A percentile compares a stretch with the other conserved stretches of the same genome.
These are phyloP conservation scores for Aureobasidium sp. DNA, from an alignment of 2,329 filamentous ascomycete genomes.

Conservation along the genomic window DNA sequence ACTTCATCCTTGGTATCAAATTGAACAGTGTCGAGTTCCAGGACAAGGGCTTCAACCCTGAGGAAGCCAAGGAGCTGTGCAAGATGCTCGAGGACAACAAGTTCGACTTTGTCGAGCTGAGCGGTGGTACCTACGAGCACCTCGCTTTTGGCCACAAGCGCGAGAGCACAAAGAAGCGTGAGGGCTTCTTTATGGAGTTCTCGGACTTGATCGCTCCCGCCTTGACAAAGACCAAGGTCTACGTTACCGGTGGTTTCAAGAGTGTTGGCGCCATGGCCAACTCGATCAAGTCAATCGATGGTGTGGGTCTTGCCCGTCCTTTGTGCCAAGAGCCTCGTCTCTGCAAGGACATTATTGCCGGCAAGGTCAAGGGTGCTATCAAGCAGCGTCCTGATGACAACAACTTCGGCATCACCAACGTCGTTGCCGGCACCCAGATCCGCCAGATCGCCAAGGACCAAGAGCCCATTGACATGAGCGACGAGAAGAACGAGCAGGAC, in stretches of 20 bases:
- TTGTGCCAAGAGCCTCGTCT: constrained; percentile 44
- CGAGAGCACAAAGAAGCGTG: constrained; percentile 46
- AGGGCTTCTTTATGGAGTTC: constrained; percentile 54
- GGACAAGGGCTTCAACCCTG: constrained; percentile 42
- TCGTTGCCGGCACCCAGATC: constrained; percentile 44
- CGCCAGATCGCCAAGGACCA: constrained; percentile 45
- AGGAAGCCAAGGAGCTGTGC: constrained; percentile 44
- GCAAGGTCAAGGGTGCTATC: constrained; percentile 42
- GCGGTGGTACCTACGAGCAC: constrained; percentile 52
- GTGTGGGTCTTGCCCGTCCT: constrained; percentile 51
- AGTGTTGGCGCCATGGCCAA: constrained; percentile 49
- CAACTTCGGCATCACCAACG: constrained; percentile 43
- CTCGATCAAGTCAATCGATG: constrained; percentile 51
- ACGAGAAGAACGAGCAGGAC: constrained; percentile 38
- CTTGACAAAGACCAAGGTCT: constrained; percentile 46
- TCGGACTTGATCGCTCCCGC: constrained; percentile 45
- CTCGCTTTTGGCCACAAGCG: constrained; percentile 44
- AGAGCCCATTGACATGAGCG: constrained; percentile 45
- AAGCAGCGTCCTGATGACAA: constrained; percentile 40
- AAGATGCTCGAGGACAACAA: constrained; percentile 40
- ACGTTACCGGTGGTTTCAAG: constrained; percentile 52
- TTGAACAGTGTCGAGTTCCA: constrained; percentile 52
- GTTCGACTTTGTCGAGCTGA: constrained; percentile 53
- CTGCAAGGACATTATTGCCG: constrained; percentile 38
- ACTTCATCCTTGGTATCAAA: constrained; percentile 48